Evolutionary conservation across 2,329 filamentous ascomycete species (phyloP).

Genomic region (Botrytis paeoniae): DNA sequence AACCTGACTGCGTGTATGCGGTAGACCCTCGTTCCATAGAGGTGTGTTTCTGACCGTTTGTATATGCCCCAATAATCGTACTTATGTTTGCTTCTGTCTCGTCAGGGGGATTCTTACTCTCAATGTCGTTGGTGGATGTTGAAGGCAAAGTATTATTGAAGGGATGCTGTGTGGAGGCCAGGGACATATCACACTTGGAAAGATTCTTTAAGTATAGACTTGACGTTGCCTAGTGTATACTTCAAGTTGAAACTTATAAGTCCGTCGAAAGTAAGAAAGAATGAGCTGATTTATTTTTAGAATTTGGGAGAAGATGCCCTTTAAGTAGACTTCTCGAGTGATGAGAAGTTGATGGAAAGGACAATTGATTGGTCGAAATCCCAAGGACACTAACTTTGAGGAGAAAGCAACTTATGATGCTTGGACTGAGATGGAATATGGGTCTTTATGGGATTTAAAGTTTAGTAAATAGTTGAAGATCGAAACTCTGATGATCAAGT

Average conservation of each 20-base stretch:
- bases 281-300: background rate
- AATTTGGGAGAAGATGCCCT: background rate
- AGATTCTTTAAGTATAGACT: background rate
- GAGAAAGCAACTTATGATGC: background rate
- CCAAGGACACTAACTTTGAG: background rate
- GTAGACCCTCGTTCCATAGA: constrained; percentile 61
- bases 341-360: background rate
- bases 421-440: background rate
- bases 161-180: constrained; percentile 35
- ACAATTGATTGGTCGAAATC: background rate
- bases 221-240: constrained; percentile 18
- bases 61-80: constrained; percentile 35
- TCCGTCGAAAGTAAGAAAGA: background rate
- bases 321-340: background rate
- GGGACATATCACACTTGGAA: constrained; percentile 38
- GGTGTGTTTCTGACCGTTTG: constrained; percentile 35
- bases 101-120: constrained; percentile 21
- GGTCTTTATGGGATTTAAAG: background rate
- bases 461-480: background rate
- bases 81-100: constrained; percentile 34
- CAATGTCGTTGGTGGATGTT: constrained; percentile 19
- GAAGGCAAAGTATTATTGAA: constrained; percentile 25
- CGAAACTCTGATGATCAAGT: background rate
- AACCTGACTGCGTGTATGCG: constrained; percentile 86
- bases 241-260: background rate